Base-by-base conservation (phyloP, 805 yeast genomes). In the Saccharomyces cerevisiae region DNA sequence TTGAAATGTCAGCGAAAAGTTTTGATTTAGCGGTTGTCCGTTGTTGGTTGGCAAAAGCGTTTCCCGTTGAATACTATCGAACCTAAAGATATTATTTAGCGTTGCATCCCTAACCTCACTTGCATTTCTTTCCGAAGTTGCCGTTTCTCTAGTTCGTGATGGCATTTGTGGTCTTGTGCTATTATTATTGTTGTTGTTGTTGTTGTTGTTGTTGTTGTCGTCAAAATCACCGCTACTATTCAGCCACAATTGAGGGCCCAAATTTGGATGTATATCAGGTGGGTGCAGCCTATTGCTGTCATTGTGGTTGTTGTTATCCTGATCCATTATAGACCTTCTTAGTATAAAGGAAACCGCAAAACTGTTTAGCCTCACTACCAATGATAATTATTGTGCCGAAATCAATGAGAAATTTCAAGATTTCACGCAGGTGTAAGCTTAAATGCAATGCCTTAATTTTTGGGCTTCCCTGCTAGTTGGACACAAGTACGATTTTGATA, bases 171-270 rank as follows among this genome's bases (percentile, higher is more conserved):
- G 36, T 49, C 47, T 49, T 31, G 17, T 31, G 51, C 21, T 31
- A 31, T n/a, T 46, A 49, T 11, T 41, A 6, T 57, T 55, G 22
- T 58, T 58, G 26, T 54, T 57, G 41, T 57, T 56, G 10, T 50
- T 50, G 41, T 54, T 55, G 46, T 53, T 57, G 28, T 56, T 58
- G 10, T 50, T 49, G 11, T 4, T 36, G 17, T 36, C 17, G 41
- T 36, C 22, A 21, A 21, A 36, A 36, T 36, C 24, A 17, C 1
- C 17, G 17, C 22, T 17, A 17, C 2, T 17, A 17, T 21, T 36
- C 24, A 36, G 24, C 43, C 43, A 36, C 6, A 21, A 3, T 36
- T 17, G 43, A 36, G 43, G 24, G 3, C 43, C 43, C 5, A 63
- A 52, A 26, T 60, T 51, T n/a, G 56, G 46, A 30, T 55, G 51